phyloP scores from a whole-genome alignment of 2,329 filamentous ascomycete species.

The Mycosphaerelloides madeirae region DNA sequence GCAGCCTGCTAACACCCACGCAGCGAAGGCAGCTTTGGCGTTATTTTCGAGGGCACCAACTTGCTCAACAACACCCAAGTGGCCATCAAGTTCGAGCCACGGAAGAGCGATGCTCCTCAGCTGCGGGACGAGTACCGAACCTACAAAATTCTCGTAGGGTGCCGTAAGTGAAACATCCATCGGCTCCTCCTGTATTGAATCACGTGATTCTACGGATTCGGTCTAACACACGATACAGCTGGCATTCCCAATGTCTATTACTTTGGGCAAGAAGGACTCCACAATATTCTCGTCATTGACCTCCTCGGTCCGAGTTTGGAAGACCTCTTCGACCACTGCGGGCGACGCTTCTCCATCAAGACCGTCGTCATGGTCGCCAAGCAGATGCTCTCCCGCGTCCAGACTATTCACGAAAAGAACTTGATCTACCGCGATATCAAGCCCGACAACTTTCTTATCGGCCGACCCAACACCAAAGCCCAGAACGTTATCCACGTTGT shows the following conservation, averaged over 20 bases:
- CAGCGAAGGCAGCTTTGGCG: conserved; percentile 87
- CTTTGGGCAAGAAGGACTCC: conserved; percentile 95
- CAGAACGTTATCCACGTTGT: conserved; percentile 98
- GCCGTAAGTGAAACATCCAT: conserved; percentile 65
- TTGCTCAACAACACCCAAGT: conserved; percentile 98
- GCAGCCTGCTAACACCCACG: conserved; percentile 12
- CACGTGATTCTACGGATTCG: not conserved
- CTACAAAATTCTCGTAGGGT: conserved; percentile 98
- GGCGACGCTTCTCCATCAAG: conserved; percentile 90
- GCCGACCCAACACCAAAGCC: conserved; percentile 84
- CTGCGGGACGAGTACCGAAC: conserved; percentile 97
- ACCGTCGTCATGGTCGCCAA: conserved; percentile 99
- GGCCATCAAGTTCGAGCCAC: conserved; percentile 98
- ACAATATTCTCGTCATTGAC: conserved; percentile 98
- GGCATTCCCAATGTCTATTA: conserved; percentile 99
- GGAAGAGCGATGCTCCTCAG: conserved; percentile 97
- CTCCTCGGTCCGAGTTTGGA: conserved; percentile 90
- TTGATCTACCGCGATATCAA: conserved; percentile 99
- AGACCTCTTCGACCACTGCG: conserved; percentile 96
- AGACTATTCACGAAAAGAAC: conserved; percentile 96
- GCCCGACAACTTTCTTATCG: conserved; percentile 98
- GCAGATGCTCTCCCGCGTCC: conserved; percentile 95
- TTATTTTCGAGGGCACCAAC: conserved; percentile 98
- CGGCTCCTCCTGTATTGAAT: conserved; percentile 20
- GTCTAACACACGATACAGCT: conserved; percentile 53